Conservation (phyloP, 805 yeast genomes). For the Cyberlindnera xishuangbannaensis region DNA sequence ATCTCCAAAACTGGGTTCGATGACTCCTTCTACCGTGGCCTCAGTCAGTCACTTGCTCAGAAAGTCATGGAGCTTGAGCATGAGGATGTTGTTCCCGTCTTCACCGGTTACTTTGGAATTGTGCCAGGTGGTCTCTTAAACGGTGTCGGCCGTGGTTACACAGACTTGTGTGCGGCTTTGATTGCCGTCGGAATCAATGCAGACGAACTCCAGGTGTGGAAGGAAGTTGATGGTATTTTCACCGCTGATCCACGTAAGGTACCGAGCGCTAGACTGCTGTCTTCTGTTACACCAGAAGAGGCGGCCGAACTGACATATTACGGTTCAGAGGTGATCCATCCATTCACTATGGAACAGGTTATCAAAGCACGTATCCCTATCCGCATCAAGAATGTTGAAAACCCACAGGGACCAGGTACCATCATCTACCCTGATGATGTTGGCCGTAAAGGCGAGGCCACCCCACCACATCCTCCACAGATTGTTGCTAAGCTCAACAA, state of each 20-base stretch:
- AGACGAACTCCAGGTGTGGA: conserved; percentile 96
- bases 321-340: conserved; percentile 97
- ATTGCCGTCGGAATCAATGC: conserved; percentile 90
- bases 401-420: conserved; percentile 91
- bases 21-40: conserved; percentile 52
- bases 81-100: conserved; percentile 64
- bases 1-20: conserved; percentile 54
- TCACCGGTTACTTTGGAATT: conserved; percentile 92
- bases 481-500: conserved; percentile 26
- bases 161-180: conserved; percentile 95
- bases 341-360: conserved; percentile 99
- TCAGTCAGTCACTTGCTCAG: conserved; percentile 48
- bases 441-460: conserved; percentile 77
- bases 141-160: conserved; percentile 96
- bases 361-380: conserved; percentile 94
- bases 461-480: conserved; percentile 95
- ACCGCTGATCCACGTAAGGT: conserved; percentile 98
- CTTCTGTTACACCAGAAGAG: conserved; percentile 94
- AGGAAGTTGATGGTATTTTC: conserved; percentile 97
- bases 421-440: conserved; percentile 88
- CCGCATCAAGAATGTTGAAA: conserved; percentile 91
- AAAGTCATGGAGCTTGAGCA: conserved; percentile 38
- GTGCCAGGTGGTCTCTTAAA: conserved; percentile 94
- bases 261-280: conserved; percentile 75
- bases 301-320: conserved; percentile 97